Evolutionary conservation across 2,329 filamentous ascomycete species (phyloP).

Genomic region (Colletotrichum karsti): DNA sequence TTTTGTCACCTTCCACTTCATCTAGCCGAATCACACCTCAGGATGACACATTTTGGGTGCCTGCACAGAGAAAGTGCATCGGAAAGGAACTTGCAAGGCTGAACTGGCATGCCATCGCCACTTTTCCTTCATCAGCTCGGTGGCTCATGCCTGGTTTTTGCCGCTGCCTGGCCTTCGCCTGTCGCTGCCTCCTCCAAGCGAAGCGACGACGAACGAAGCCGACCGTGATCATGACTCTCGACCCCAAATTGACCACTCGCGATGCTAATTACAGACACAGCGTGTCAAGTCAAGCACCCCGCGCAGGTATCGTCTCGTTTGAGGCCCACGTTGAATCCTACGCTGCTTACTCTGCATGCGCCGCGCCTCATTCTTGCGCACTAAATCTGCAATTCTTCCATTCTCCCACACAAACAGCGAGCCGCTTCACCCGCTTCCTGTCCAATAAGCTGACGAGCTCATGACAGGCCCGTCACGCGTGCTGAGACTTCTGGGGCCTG

Average conservation of each 20-base stretch:
- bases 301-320: background rate
- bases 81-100: too few relatives aligned
- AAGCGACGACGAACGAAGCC: background rate
- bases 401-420: background rate
- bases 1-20: too few relatives aligned
- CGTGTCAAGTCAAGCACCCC: background rate
- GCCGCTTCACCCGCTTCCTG: background rate
- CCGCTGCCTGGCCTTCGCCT: background rate
- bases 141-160: background rate
- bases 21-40: too few relatives aligned
- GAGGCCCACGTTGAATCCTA: constrained; percentile 8
- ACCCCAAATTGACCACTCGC: background rate
- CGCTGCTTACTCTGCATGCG: constrained; percentile 1
- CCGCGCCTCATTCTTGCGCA: background rate
- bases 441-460: background rate
- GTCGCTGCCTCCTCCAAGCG: background rate
- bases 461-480: constrained; percentile 14
- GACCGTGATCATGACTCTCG: background rate
- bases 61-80: too few relatives aligned
- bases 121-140: too few relatives aligned
- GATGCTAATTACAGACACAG: too few relatives aligned
- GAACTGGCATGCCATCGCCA: too few relatives aligned
- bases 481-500: background rate
- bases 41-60: too few relatives aligned
- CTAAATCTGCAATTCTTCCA: background rate